These are phyloP conservation scores for Ormosia semicastrata DNA, from an alignment of 306 rosid species.

Conservation along the genomic window DNA sequence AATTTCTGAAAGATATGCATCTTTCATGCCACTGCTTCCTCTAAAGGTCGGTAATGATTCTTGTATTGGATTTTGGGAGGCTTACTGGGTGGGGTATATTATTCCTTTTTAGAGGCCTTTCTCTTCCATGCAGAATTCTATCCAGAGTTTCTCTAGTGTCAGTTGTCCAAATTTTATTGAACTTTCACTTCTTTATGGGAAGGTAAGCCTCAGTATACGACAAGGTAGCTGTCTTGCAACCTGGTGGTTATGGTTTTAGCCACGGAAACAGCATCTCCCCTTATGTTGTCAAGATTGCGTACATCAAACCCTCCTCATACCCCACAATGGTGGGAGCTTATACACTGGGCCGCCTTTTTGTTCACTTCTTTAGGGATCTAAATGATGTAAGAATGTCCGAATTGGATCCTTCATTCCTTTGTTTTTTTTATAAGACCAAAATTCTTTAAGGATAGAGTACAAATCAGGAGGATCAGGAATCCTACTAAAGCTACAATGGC, in stretches of 20 bases:
- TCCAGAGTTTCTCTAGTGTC: not conserved
- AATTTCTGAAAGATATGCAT: not conserved
- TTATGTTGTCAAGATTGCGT: not conserved
- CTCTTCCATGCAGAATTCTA: not conserved
- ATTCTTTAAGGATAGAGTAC: not conserved
- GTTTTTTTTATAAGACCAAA: not conserved
- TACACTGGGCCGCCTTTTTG: not conserved
- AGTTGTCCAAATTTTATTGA: not conserved
- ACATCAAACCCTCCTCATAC: not conserved
- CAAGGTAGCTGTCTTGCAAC: not conserved
- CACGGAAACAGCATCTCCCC: not conserved
- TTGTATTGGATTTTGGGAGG: not conserved
- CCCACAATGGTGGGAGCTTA: not conserved
- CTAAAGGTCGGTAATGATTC: not conserved
- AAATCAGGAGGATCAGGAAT: not conserved
- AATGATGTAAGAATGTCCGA: not conserved
- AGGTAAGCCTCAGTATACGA: not conserved
- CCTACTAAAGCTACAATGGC: not conserved
- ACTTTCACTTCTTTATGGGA: not conserved
- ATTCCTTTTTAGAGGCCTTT: not conserved
- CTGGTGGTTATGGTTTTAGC: not conserved
- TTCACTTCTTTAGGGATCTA: not conserved
- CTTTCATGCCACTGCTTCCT: not conserved
- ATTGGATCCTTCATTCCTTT: not conserved
- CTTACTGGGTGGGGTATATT: not conserved